Evolutionary conservation across 73 alveolate species (phyloP).

Genomic region (Blepharisma stoltei): DNA sequence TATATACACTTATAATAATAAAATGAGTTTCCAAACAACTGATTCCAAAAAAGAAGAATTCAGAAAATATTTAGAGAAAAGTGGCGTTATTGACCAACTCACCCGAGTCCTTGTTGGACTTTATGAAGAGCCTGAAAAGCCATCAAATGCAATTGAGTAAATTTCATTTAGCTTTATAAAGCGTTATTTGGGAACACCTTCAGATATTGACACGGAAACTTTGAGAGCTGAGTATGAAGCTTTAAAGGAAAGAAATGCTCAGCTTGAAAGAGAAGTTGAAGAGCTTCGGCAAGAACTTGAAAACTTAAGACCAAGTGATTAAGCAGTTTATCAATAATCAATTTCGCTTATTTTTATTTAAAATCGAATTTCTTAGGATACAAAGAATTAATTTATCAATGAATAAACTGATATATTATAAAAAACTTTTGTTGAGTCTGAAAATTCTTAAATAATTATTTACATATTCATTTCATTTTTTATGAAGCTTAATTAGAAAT

Average conservation of each 20-base stretch:
- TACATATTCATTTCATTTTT: no score
- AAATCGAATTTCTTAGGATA: no score
- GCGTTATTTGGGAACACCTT: slow-evolving; percentile 83
- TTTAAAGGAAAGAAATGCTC: slow-evolving; percentile 69
- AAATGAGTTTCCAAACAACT: slow-evolving; percentile 52
- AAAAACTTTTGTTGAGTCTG: no score
- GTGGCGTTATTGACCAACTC: slow-evolving; percentile 86
- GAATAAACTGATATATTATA: no score
- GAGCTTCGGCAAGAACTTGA: slow-evolving; percentile 75
- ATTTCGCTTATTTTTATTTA: no score
- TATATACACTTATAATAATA: background rate
- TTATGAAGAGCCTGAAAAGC: slow-evolving; percentile 94
- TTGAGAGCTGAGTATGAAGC: slow-evolving; percentile 82
- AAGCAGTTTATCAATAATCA: background rate
- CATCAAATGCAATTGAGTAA: slow-evolving; percentile 84
- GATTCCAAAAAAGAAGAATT: slow-evolving; percentile 94
- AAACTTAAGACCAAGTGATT: slow-evolving; percentile 36
- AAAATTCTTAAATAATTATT: no score
- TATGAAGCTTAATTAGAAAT: no score
- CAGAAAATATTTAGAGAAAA: slow-evolving; percentile 87
- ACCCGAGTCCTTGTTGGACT: slow-evolving; percentile 89
- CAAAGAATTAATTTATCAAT: no score
- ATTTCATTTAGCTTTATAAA: slow-evolving; percentile 61
- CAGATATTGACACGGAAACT: slow-evolving; percentile 84
- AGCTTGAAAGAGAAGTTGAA: slow-evolving; percentile 69